Evolutionary conservation across 192 early-diverging fungal species (phyloP), one percentile per base, ranked within the genome.

Genomic region (Coemansia sp.): DNA sequence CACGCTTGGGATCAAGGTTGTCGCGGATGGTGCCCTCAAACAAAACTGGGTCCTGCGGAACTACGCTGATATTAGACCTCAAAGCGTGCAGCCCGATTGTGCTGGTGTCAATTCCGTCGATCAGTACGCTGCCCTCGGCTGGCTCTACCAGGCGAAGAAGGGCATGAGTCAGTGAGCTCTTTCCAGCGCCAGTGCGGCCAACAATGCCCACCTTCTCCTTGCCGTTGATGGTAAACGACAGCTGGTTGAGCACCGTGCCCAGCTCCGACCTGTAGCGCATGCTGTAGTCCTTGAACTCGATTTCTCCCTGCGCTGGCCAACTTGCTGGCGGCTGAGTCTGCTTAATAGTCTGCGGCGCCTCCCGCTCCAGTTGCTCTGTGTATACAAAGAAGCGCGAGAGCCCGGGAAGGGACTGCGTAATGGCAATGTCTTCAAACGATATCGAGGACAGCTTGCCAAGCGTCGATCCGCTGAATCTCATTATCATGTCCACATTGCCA

Each of bases 1-100:
- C 49, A n/a, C 60, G 19, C 37, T 83, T 70, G 19, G 91, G 91
- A 57, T 93, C 91, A 45, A 93, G 65, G 70, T 93, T 93, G 47
- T 84, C 76, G 14, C 92, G 84, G 40, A 92, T 68, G 1, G 89
- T 86, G 22, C 91, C 91, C 49, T 83, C 84, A 59, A 92, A 90
- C 19, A 92, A 53, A 7, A 86, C 79, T 0, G 90, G 90, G 35
- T 91, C 90, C 66, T 89, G 88, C 4, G 89, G 88, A 11, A 90
- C 87, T 42, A 90, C 83, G 38, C 79, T 84, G 41, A 89, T 70
- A 5, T 59, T 74, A 0, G 81, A 73, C 11, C 88, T 67, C 60
- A 89, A 59, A 32, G 88, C 74, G 17, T 73, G 64, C 12, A 89
- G 68, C 22, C 88, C 88, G 51, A 89, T 79, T 32, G 76, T 87